Evolutionary conservation across 2,329 filamentous ascomycete species (phyloP).

Genomic region (Zymoseptoria passerinii): DNA sequence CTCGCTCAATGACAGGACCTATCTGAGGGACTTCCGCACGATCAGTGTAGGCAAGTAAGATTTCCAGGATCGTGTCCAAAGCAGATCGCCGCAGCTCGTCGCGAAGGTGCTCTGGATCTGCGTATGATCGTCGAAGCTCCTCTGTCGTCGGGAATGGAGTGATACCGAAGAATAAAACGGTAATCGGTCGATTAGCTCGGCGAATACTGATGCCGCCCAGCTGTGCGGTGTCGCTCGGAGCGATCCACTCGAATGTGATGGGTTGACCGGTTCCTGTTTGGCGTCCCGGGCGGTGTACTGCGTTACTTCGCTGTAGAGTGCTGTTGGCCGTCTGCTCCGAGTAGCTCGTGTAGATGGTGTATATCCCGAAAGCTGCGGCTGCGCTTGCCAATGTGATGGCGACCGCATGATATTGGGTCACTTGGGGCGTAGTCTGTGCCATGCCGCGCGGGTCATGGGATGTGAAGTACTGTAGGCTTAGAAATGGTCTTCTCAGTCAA

Average conservation of each 20-base stretch:
- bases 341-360: slow-evolving; percentile 44
- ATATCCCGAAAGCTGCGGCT: slow-evolving; percentile 50
- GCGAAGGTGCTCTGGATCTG: not conserved
- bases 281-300: slow-evolving; percentile 14
- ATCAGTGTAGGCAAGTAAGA: not conserved
- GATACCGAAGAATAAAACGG: slow-evolving; percentile 1
- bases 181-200: slow-evolving; percentile 4
- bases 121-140: not conserved
- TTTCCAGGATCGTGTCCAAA: not conserved
- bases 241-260: slow-evolving; percentile 1
- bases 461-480: not conserved
- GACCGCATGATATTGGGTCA: slow-evolving; percentile 39
- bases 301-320: slow-evolving; percentile 17
- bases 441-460: slow-evolving; percentile 15
- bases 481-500: not conserved
- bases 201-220: slow-evolving; percentile 11
- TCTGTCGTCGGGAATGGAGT: slow-evolving; percentile 4
- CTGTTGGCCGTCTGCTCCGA: slow-evolving; percentile 4
- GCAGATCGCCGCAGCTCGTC: not conserved
- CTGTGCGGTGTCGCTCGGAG: slow-evolving; percentile 8
- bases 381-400: slow-evolving; percentile 50
- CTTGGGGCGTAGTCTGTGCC: slow-evolving; percentile 11
- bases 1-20: not conserved
- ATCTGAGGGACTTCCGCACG: not conserved
- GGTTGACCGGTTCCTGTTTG: not conserved